A percentile compares a stretch with the other conserved stretches of the same genome.
These are phyloP conservation scores for Malus asiatica DNA, from an alignment of 306 rosid genomes.

Conservation along the genomic window DNA sequence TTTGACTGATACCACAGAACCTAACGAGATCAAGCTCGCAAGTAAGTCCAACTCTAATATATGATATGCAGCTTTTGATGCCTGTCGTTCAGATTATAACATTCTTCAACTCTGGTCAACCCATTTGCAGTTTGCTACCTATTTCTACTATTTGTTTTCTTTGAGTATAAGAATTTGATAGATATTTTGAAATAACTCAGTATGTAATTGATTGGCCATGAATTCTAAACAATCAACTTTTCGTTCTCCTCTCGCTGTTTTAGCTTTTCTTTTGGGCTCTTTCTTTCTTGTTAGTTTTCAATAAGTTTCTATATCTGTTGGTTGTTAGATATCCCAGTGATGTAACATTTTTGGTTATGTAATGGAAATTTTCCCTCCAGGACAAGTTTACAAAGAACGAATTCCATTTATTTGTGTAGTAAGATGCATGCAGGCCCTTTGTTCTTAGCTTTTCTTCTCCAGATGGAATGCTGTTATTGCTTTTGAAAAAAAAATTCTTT, in stretches of 20 bases:
- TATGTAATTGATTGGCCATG: not conserved
- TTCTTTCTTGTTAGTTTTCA: not conserved
- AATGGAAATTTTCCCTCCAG: too few species aligned
- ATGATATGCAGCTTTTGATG: not conserved
- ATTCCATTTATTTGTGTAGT: not conserved
- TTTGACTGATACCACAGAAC: conserved; percentile 69
- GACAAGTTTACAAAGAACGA: too few species aligned
- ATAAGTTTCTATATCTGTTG: too few species aligned
- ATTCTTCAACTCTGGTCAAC: not conserved
- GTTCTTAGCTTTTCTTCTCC: not conserved
- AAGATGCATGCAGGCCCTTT: not conserved
- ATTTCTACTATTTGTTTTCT: not conserved
- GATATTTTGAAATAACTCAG: not conserved
- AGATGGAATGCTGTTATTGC: not conserved
- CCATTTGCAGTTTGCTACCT: not conserved
- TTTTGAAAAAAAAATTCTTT: not conserved
- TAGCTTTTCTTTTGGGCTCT: not conserved
- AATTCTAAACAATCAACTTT: not conserved
- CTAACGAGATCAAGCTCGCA: conserved; percentile 70
- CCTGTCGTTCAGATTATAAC: not conserved
- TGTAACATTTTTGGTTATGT: not conserved
- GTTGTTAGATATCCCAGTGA: not conserved
- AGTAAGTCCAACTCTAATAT: conserved; percentile 39
- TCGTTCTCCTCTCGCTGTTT: not conserved
- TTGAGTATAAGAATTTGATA: not conserved